These are phyloP conservation scores for Cyathus striatus DNA, from an alignment of 768 basidiomycete genomes.

Conservation along the genomic window DNA sequence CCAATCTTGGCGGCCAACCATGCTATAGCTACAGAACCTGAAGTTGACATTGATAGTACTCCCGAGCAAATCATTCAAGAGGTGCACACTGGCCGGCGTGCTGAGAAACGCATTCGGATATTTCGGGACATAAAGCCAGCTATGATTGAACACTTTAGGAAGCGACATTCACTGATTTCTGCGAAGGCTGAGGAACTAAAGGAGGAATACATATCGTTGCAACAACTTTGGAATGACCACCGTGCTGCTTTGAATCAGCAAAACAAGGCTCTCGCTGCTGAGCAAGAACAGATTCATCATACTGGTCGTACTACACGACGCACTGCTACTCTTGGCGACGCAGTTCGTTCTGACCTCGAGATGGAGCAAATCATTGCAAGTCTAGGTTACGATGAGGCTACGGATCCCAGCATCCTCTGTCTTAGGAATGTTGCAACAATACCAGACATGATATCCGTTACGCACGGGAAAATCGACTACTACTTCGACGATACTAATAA, in stretches of 20 bases:
- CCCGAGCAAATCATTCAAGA: too few relatives aligned
- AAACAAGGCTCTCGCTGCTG: constrained; percentile 36
- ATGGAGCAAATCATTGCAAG: constrained; percentile 98
- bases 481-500: constrained; percentile 85
- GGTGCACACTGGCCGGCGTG: too few relatives aligned
- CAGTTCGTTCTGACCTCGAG: constrained; percentile 91
- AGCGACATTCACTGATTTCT: constrained; percentile 42
- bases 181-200: constrained; percentile 55
- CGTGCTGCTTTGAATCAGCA: constrained; percentile 66
- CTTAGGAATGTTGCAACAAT: constrained; percentile 79
- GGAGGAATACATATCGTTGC: constrained; percentile 61
- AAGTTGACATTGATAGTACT: too few relatives aligned
- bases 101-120: constrained; percentile 25
- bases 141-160: constrained; percentile 49
- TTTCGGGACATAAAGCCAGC: constrained; percentile 40
- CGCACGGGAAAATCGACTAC: constrained; percentile 53
- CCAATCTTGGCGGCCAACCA: too few relatives aligned
- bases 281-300: constrained; percentile 31
- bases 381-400: constrained; percentile 85
- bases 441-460: constrained; percentile 85
- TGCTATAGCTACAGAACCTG: too few relatives aligned
- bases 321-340: constrained; percentile 75
- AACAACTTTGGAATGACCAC: constrained; percentile 70
- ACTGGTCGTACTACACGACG: constrained; percentile 67
- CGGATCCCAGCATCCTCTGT: constrained; percentile 89